These are phyloP conservation scores for Claviceps spartinae DNA, from an alignment of 2,329 filamentous ascomycete genomes.

Conservation along the genomic window DNA sequence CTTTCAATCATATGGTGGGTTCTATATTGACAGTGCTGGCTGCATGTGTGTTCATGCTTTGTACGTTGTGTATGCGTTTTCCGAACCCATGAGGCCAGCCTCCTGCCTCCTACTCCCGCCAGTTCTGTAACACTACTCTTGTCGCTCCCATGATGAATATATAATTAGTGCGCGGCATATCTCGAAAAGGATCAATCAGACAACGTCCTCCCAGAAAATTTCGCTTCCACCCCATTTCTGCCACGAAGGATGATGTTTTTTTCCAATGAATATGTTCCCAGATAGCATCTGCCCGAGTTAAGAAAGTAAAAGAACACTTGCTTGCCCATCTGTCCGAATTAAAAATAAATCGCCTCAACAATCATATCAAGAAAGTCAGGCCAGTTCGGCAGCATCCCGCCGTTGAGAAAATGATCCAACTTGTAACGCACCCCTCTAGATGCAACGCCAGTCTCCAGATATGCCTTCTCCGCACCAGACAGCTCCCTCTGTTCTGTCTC, in stretches of 20 bases:
- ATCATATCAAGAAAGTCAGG: conserved; percentile 32
- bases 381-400: conserved; percentile 24
- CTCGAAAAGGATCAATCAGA: not conserved
- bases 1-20: no score
- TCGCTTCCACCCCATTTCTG: not conserved
- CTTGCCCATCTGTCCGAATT: not conserved
- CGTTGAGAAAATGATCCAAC: conserved; percentile 20
- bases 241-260: not conserved
- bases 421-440: conserved; percentile 11
- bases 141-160: not conserved
- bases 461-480: conserved; percentile 39
- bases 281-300: no score
- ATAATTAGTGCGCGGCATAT: not conserved
- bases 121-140: not conserved
- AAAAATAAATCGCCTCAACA: conserved; percentile 19
- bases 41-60: not conserved
- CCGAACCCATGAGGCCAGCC: no score
- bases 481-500: conserved; percentile 47
- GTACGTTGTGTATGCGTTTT: no score
- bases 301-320: not conserved
- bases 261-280: not conserved
- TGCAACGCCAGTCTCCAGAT: conserved; percentile 41
- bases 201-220: not conserved
- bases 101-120: not conserved
- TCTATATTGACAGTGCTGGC: not conserved